Conservation (phyloP, 352 stramenopile species). For the Globisporangium camurandrum region DNA sequence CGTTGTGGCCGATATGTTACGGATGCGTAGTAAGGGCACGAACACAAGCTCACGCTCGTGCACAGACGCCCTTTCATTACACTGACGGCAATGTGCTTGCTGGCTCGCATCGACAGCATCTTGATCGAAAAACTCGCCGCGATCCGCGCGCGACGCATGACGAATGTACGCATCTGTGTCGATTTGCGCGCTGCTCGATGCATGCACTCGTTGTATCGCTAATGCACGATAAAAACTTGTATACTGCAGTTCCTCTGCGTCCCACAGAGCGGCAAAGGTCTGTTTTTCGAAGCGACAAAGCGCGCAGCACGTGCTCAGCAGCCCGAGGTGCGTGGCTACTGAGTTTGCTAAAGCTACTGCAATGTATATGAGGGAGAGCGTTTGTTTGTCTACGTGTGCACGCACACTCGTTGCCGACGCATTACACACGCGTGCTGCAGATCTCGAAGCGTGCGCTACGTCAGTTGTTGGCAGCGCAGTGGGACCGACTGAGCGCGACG, state of each 20-base stretch:
- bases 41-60: background rate
- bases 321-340: constrained; percentile 14
- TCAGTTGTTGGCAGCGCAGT: constrained; percentile 14
- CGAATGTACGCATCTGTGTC: constrained; percentile 17
- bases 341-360: background rate
- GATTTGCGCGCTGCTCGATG: constrained; percentile 2
- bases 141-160: constrained; percentile 38
- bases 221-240: background rate
- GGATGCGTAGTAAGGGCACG: background rate
- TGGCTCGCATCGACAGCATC: constrained; percentile 12
- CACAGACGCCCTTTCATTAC: background rate
- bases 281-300: constrained; percentile 29
- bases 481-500: constrained; percentile 16
- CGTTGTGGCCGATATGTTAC: background rate
- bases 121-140: constrained; percentile 36
- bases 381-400: background rate
- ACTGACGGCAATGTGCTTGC: too few species aligned
- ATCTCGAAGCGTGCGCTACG: constrained; percentile 22
- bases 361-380: too few species aligned
- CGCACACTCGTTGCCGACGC: background rate
- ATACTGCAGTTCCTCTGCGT: constrained; percentile 25
- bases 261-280: constrained; percentile 21
- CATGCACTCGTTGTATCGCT: background rate
- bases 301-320: constrained; percentile 13
- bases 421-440: constrained; percentile 11